These are phyloP conservation scores for Tolypocladium capitatum DNA, from an alignment of 2,329 filamentous ascomycete genomes.

Conservation along the genomic window DNA sequence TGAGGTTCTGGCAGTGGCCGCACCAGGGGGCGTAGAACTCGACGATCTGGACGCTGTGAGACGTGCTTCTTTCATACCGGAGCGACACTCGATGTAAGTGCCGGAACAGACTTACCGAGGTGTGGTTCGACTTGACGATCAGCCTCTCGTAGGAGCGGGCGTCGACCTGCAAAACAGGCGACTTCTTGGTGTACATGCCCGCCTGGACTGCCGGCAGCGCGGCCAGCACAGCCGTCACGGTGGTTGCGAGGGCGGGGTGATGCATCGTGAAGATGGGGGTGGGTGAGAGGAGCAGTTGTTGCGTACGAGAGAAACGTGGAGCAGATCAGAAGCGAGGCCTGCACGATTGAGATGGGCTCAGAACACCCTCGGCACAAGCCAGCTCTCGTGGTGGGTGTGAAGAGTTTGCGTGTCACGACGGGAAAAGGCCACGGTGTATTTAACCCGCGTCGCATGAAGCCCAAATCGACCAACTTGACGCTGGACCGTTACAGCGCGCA, in stretches of 20 bases:
- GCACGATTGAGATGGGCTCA: not conserved
- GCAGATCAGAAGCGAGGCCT: not conserved
- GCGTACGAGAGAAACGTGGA: not conserved
- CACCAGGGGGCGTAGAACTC: conserved; percentile 98
- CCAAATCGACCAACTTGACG: not conserved
- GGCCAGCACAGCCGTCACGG: conserved; percentile 24
- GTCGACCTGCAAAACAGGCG: conserved; percentile 73
- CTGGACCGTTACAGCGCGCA: not conserved
- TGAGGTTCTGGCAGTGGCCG: conserved; percentile 90
- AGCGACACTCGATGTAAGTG: not conserved
- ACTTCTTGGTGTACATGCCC: conserved; percentile 73
- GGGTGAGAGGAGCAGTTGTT: not conserved
- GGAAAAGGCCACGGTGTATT: not conserved
- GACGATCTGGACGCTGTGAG: conserved; percentile 32
- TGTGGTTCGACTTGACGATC: conserved; percentile 82
- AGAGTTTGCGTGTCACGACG: not conserved
- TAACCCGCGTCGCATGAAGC: not conserved
- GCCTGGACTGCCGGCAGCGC: conserved; percentile 44
- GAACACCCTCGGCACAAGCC: not conserved
- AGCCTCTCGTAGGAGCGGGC: conserved; percentile 67
- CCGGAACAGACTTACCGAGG: conserved; percentile 50
- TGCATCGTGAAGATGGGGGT: conserved; percentile 32
- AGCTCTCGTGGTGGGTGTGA: not conserved
- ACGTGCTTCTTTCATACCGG: not conserved
- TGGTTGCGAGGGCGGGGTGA: conserved; percentile 18